Evolutionary conservation across 108 stramenopile species (phyloP), one percentile per base, ranked within the genome.

Genomic region (Discostella pseudostelligera): DNA sequence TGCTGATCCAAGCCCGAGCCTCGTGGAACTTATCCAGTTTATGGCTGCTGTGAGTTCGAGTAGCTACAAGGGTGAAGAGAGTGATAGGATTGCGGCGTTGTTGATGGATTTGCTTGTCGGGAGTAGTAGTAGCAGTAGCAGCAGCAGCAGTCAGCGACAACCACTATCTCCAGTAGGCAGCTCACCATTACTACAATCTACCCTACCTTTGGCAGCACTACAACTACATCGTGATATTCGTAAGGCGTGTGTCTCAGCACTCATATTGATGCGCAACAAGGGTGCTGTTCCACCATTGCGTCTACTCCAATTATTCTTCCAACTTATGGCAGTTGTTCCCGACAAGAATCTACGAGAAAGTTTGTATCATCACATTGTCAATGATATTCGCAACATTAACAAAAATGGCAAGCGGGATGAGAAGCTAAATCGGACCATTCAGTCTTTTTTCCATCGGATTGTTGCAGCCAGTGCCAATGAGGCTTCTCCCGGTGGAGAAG

Each of bases 241-340:
- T 13, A 88, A 87, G 32, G 74, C 90, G 0, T 85, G 96, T 28
- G 95, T 94, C 7, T 92, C 93, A 11, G 87, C 94, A 8, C 70
- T 97, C 5, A 89, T 96, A 61, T 76, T 99, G 3, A 87, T 96
- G 83, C 82, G 97, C 20, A 96, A 94, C 78, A 88, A 93, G 69
- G 92, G 92, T 8, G 84, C 80, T 14, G 59, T 96, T 50, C 82
- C 87, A 39, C 92, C 97, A 3, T 46, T 96, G 60, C 62, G 71
- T 5, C 62, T 98, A 22, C 64, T 97, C n/a, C 85, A 95, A 67
- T 76, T 96, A 26, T 96, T 93, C 80, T 98, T 97, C 70, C 74
- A 90, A 25, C 80, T 99, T 21, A 92, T 98, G 86, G 73, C 90
- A 0, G 82, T 84, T 6, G 76, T 92, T 28, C 86, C 83, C 1